These are phyloP conservation scores for Neurospora sp. DNA, from an alignment of 495 filamentous ascomycete genomes.

Conservation along the genomic window DNA sequence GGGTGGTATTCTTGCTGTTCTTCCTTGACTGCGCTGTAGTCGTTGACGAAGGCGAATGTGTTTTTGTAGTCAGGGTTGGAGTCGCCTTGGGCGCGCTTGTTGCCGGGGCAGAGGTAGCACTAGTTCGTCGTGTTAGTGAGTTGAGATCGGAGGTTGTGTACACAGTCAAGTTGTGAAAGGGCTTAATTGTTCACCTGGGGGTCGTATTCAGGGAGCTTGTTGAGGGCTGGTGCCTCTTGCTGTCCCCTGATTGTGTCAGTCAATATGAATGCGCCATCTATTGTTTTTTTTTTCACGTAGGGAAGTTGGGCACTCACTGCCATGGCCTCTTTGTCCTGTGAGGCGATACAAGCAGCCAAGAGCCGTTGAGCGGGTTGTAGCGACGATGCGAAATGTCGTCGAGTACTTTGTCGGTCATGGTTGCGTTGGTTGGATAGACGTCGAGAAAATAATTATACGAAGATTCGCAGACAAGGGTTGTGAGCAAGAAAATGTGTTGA, in stretches of 20 bases:
- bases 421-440: background rate
- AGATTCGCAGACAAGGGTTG: background rate
- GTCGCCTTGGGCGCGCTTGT: conserved; percentile 84
- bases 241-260: conserved; percentile 55
- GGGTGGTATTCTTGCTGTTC: conserved; percentile 53
- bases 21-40: conserved; percentile 95
- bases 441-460: background rate
- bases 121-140: conserved; percentile 15
- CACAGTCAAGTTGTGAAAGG: no score
- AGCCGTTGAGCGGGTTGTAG: conserved; percentile 83
- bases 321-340: conserved; percentile 94
- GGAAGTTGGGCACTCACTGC: conserved; percentile 57
- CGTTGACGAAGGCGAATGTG: conserved; percentile 94
- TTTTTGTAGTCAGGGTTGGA: conserved; percentile 74
- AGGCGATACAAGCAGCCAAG: conserved; percentile 87
- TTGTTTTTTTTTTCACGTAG: background rate
- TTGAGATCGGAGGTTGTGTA: background rate
- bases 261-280: background rate
- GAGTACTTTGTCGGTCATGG: conserved; percentile 58
- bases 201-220: conserved; percentile 70
- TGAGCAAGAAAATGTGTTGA: background rate
- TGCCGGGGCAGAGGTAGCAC: conserved; percentile 96
- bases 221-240: conserved; percentile 74
- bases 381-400: conserved; percentile 95
- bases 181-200: no score